Evolutionary conservation across 2,329 filamentous ascomycete species (phyloP).

Genomic region (Fusarium clavum): DNA sequence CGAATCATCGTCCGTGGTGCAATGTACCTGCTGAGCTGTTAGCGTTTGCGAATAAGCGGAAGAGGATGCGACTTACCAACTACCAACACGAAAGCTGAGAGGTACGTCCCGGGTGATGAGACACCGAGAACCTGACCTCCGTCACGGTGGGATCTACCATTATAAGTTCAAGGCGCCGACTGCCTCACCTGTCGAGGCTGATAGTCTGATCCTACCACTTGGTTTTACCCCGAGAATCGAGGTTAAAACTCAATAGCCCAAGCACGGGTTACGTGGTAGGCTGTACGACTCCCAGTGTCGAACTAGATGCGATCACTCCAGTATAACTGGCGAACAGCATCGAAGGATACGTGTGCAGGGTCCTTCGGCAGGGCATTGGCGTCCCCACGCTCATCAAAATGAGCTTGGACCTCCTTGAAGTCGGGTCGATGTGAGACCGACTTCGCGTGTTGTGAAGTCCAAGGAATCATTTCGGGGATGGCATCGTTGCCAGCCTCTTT

Average conservation of each 20-base stretch:
- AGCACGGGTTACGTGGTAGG: too few species aligned
- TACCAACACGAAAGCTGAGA: neutral
- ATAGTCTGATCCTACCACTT: neutral
- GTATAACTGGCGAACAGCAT: too few species aligned
- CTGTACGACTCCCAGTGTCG: too few species aligned
- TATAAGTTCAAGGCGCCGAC: accelerated
- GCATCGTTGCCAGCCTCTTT: too few species aligned
- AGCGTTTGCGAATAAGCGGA: neutral
- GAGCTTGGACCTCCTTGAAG: accelerated
- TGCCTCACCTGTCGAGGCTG: neutral
- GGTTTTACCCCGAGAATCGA: neutral
- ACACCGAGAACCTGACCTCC: neutral
- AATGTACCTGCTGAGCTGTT: neutral
- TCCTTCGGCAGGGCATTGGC: too few species aligned
- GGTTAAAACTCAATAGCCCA: too few species aligned
- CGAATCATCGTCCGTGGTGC: accelerated
- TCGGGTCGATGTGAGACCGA: too few species aligned
- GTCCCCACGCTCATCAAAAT: too few species aligned
- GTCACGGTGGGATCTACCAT: accelerated
- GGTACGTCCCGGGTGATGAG: neutral
- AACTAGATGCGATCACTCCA: too few species aligned
- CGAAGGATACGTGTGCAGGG: too few species aligned
- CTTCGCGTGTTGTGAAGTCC: too few species aligned
- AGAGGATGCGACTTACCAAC: neutral
- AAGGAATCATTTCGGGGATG: accelerated